phyloP scores from a whole-genome alignment of 371 early-diverging fungal genomes.

The Dipsacomyces acuminosporus region DNA sequence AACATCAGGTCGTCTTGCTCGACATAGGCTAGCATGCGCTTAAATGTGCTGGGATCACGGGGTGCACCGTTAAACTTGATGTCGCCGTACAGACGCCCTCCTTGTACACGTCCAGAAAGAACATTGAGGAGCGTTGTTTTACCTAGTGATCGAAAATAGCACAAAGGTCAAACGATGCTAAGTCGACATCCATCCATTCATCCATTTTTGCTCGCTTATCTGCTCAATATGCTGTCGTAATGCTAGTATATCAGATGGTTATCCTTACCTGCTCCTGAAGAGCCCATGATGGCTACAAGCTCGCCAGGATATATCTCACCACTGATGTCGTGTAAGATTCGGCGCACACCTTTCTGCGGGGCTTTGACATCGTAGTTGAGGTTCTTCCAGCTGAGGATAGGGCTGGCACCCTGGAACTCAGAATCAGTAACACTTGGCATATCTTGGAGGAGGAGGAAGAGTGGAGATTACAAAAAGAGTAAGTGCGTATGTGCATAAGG shows the following conservation, averaged over 20 bases:
- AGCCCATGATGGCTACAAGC: conserved; percentile 69
- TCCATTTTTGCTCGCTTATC: too few relatives aligned
- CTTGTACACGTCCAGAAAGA: conserved; percentile 52
- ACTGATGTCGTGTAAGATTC: conserved; percentile 47
- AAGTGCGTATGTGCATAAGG: too few relatives aligned
- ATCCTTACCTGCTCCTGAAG: conserved; percentile 68
- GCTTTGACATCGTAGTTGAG: conserved; percentile 41
- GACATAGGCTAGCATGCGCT: conserved; percentile 60
- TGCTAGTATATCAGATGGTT: too few relatives aligned
- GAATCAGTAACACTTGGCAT: too few relatives aligned
- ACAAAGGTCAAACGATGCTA: too few relatives aligned
- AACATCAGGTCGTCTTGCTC: conserved; percentile 48
- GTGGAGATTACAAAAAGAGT: too few relatives aligned
- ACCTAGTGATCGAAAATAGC: too few relatives aligned
- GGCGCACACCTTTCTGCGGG: conserved; percentile 23
- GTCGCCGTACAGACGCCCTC: conserved; percentile 57
- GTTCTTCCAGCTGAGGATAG: conserved; percentile 32
- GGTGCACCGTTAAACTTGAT: conserved; percentile 59
- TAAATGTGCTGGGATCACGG: conserved; percentile 53
- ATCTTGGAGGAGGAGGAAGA: too few relatives aligned
- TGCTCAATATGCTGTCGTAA: too few relatives aligned
- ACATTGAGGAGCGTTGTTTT: conserved; percentile 61
- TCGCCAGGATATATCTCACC: conserved; percentile 54
- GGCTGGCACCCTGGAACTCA: not conserved
- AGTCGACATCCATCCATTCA: too few relatives aligned